A percentile compares a stretch with the other conserved stretches of the same genome.
phyloP scores from a whole-genome alignment of 352 stramenopile species.

The Stramenopiles sp. region DNA sequence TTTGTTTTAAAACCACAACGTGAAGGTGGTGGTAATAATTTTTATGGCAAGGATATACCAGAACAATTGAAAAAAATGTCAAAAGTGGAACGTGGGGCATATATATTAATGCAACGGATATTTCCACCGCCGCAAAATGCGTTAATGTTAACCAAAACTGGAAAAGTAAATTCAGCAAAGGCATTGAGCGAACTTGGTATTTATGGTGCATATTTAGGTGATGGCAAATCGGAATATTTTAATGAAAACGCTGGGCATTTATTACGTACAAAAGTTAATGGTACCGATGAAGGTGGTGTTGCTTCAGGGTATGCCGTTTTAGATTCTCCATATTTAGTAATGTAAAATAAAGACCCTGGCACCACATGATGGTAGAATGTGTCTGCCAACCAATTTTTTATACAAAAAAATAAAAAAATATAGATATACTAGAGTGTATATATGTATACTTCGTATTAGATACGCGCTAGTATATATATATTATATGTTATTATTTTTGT shows the following conservation, averaged over 20 bases:
- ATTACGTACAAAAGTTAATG: conserved; percentile 73
- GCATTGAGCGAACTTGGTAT: conserved; percentile 84
- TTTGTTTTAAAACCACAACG: conserved; percentile 95
- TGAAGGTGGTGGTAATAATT: conserved; percentile 91
- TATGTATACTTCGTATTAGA: too few relatives aligned
- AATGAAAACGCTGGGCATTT: conserved; percentile 84
- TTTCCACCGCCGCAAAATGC: conserved; percentile 41
- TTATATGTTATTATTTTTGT: too few relatives aligned
- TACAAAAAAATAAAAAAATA: too few relatives aligned
- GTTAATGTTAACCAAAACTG: conserved; percentile 33
- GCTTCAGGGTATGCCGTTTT: conserved; percentile 77
- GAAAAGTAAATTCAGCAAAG: conserved; percentile 35
- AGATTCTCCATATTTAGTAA: conserved; percentile 55
- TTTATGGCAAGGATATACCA: conserved; percentile 76
- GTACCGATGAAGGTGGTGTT: conserved; percentile 87
- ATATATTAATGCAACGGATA: conserved; percentile 91
- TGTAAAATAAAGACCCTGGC: conserved; percentile 9
- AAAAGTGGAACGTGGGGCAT: conserved; percentile 45
- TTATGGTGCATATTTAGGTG: conserved; percentile 54
- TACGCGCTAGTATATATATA: too few relatives aligned
- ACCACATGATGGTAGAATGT: too few relatives aligned
- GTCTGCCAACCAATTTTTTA: too few relatives aligned
- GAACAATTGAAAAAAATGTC: conserved; percentile 49
- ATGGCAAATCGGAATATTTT: conserved; percentile 31
- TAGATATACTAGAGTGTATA: too few relatives aligned